Conservation (phyloP, 179 eudicot genomes). For the Monotropa hypopitys region DNA sequence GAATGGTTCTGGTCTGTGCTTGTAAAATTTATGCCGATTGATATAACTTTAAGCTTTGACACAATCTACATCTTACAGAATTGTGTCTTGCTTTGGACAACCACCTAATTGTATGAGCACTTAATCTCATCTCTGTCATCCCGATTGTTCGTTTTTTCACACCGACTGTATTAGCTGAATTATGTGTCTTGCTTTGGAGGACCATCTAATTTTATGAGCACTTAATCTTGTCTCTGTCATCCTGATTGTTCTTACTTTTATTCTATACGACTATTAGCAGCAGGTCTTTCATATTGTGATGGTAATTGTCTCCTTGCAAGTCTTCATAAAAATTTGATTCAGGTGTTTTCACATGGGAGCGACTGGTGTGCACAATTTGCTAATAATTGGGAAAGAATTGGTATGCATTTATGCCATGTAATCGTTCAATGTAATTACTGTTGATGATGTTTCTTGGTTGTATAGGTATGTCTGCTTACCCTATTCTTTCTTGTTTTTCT, state of each 20-base stretch:
- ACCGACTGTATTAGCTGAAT: too few relatives aligned
- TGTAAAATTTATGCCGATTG: neutral
- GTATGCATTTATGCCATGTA: slow-evolving; percentile 22
- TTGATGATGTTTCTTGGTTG: neutral
- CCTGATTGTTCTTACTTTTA: neutral
- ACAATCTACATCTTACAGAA: neutral
- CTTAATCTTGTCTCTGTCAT: neutral
- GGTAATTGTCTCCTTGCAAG: slow-evolving; percentile 7
- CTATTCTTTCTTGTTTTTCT: neutral
- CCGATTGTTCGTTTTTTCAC: neutral
- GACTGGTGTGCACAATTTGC: slow-evolving; percentile 43
- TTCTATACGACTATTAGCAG: neutral
- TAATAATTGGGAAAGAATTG: slow-evolving; percentile 56
- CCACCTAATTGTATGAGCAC: neutral
- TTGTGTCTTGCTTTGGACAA: neutral
- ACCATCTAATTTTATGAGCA: neutral
- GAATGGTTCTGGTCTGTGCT: neutral
- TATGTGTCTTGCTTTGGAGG: neutral
- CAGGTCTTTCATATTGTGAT: neutral
- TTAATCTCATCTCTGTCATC: neutral
- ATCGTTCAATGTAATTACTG: neutral
- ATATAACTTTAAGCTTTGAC: neutral
- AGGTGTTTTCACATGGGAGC: slow-evolving; percentile 80
- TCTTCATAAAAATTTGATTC: slow-evolving; percentile 9
- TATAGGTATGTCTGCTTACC: neutral